Evolutionary conservation across 2,329 filamentous ascomycete species (phyloP).

Genomic region (Gyromitra esculenta): DNA sequence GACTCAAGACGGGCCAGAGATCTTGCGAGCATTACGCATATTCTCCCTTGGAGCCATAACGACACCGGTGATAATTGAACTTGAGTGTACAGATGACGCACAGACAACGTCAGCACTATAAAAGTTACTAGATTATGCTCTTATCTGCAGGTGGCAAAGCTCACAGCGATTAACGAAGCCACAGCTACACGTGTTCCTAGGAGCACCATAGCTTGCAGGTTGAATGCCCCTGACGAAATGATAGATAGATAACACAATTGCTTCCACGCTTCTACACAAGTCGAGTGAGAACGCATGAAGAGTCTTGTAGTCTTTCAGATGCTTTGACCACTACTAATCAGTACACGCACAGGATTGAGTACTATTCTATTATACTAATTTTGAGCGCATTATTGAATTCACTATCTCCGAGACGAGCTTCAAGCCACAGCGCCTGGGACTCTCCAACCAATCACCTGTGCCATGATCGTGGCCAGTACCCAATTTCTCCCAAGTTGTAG

Average conservation of each 20-base stretch:
- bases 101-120: too few species aligned
- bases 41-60: too few species aligned
- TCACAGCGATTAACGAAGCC: too few species aligned
- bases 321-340: neutral
- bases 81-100: too few species aligned
- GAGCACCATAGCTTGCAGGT: too few species aligned
- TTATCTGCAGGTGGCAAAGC: too few species aligned
- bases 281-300: neutral
- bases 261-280: neutral
- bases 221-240: too few species aligned
- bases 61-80: too few species aligned
- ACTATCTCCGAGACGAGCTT: neutral
- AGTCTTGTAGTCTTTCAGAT: neutral
- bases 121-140: too few species aligned
- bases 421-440: neutral
- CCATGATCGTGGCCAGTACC: neutral
- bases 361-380: neutral
- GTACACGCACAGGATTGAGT: neutral
- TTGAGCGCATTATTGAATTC: neutral
- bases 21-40: too few species aligned
- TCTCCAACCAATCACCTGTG: neutral
- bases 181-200: too few species aligned
- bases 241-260: neutral
- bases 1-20: too few species aligned
- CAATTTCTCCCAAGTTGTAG: neutral